Base-by-base conservation (phyloP, 805 yeast genomes). In the Torulaspora quercuum region DNA sequence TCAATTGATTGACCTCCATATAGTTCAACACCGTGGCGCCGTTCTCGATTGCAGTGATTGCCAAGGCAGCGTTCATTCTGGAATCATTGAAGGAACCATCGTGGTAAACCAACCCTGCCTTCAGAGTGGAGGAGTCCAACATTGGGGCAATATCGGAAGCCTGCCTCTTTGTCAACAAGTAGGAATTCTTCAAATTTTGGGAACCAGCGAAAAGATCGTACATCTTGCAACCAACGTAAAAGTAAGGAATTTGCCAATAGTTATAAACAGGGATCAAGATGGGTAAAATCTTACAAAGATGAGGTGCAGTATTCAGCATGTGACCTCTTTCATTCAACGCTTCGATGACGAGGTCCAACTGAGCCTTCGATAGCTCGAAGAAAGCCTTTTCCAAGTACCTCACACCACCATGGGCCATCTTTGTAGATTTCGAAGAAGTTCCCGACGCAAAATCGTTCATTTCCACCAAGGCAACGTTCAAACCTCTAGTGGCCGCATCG, bases 331-430 rank as follows among this genome's bases (percentile, higher is more conserved):
- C 95, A 54, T 82, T 80, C 44, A 87, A 69, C 5, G 95, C 95
- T 64, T 87, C 95, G 51, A 84, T 81, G 46, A 87, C 95, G 53
- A 87, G 72, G 64, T 83, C 85, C 63, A 83, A 71, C 68, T 89
- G 97, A 43, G 80, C 90, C 63, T 85, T 87, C 40, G 94, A 88
- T 35, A 89, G 72, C 67, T 87, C 88, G 76, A 87, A 87, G 53
- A 89, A 78, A 25, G 97, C 97, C 69, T 89, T 89, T 62, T 89
- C 97, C 55, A 89, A 73, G 63, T 89, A 89, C 55, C 97, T 73
- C 27, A 89, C 96, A 61, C 97, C 97, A 49, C 97, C 97, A 59
- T 89, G 97, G 28, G 95, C 95, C 80, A 89, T 84, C 67, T 89
- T 89, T 32, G 97, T 89, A 10, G 95, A 84, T 55, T 88, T 84